Evolutionary conservation across 2,329 filamentous ascomycete species (phyloP), one percentile per base, ranked within the genome.

Genomic region (Aureobasidium sp.): DNA sequence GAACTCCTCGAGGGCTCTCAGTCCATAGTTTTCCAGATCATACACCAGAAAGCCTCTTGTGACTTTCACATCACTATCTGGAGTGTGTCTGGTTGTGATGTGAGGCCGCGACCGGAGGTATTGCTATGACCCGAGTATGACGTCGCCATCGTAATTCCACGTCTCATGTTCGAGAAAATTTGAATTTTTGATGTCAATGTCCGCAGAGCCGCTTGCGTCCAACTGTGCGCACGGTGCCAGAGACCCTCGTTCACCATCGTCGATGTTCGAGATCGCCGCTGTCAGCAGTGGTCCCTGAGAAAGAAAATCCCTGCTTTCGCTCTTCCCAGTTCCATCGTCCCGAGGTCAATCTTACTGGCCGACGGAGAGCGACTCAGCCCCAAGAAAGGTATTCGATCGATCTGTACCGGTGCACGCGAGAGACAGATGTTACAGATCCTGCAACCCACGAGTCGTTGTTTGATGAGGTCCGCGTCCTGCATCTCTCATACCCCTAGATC

Each of bases 161-260:
- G 53, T 57, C 52, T 56, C 39, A 56, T 17, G 20, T 44, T 44
- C n/a, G 39, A 57, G 41, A 57, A 57, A 44, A 20, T 34, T 36
- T 25, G 22, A 25, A 25, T 25, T 25, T 25, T 47, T 14, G 14
- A 58, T 48, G 29, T 37, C 55, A 47, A 45, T 22, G 45, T 20
- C 42, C 55, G 55, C 55, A 58, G 55, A 58, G 55, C 55, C 55
- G 55, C 55, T 8, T 27, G 42, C 55, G 55, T 22, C 55, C 22
- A 58, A 58, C 29, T 27, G 42, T 20, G 42, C 27, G 55, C 55
- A 58, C 55, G 42, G 55, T 37, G 41, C 8, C 55, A 58, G 55
- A 31, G 42, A 45, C 42, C 20, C n/a, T 22, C 42, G 27, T 31
- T 31, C 25, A 31, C 55, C 41, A 58, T 58, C 55, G 55, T 31